These are phyloP conservation scores for Alisma plantagoaquatica DNA, from an alignment of 106 monocot genomes.

Conservation along the genomic window DNA sequence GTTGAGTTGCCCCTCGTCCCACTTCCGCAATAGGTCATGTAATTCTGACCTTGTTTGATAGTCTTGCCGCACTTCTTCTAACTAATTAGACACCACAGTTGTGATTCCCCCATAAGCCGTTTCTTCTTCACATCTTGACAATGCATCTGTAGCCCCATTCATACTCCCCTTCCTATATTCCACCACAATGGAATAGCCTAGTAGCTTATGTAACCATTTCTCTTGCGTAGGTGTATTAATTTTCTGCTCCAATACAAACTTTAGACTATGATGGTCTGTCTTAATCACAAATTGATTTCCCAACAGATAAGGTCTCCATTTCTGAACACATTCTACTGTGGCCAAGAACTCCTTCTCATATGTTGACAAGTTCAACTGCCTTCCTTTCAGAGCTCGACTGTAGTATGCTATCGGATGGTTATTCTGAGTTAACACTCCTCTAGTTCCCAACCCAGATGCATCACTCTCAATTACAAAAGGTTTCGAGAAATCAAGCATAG, in stretches of 20 bases:
- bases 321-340: neutral
- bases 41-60: too few species aligned
- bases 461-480: neutral
- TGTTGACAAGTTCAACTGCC: neutral
- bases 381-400: neutral
- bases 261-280: constrained; percentile 7
- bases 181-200: neutral
- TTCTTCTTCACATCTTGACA: neutral
- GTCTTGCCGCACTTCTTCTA: too few species aligned
- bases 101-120: neutral
- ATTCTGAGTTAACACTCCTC: neutral
- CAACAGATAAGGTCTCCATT: constrained; percentile 4
- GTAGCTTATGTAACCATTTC: constrained; percentile 6
- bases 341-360: constrained; percentile 9
- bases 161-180: constrained; percentile 1
- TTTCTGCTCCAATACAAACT: constrained; percentile 1
- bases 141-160: neutral
- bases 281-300: constrained; percentile 1
- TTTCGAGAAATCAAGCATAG: neutral
- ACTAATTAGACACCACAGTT: too few species aligned
- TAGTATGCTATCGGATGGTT: neutral
- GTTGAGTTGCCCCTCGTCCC: too few species aligned
- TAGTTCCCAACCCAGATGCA: neutral
- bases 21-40: too few species aligned
- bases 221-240: constrained; percentile 7